phyloP scores from a whole-genome alignment of 2,329 filamentous ascomycete genomes.

The Microcyclospora tardicrescens region DNA sequence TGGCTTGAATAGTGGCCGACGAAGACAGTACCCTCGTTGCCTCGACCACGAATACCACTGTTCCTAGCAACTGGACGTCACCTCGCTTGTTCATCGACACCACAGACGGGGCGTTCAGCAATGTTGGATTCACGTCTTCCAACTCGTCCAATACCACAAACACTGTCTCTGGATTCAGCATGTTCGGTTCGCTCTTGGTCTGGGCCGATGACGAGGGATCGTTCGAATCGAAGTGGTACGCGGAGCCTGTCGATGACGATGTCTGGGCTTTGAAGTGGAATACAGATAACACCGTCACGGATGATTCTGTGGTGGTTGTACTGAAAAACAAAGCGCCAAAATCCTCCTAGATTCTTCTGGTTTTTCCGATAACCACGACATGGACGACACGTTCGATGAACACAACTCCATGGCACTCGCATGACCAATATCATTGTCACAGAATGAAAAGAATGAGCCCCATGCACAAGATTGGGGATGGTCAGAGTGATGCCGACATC shows the following conservation, averaged over 20 bases:
- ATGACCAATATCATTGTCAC: no score
- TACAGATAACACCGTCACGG: slow-evolving; percentile 6
- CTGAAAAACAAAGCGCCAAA: slow-evolving; percentile 4
- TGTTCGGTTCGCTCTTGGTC: slow-evolving; percentile 8
- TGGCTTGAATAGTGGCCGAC: not conserved
- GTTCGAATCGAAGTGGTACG: slow-evolving; percentile 9
- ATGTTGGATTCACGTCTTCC: slow-evolving; percentile 5
- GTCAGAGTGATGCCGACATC: no score
- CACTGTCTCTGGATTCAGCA: slow-evolving; percentile 9
- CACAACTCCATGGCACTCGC: no score
- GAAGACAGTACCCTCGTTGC: slow-evolving; percentile 7
- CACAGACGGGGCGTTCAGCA: slow-evolving; percentile 5
- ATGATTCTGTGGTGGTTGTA: slow-evolving; percentile 7
- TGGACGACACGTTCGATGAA: no score
- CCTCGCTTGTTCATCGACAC: slow-evolving; percentile 9
- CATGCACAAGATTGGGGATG: no score
- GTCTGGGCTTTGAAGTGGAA: slow-evolving; percentile 11
- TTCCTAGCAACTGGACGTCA: slow-evolving; percentile 8
- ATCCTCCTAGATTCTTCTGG: not conserved
- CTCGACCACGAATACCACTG: slow-evolving; percentile 4
- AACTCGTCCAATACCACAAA: slow-evolving; percentile 5
- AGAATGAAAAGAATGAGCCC: no score
- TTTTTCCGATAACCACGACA: no score
- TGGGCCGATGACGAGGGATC: slow-evolving; percentile 7
- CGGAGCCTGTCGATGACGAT: slow-evolving; percentile 5